phyloP scores from a whole-genome alignment of 306 rosid species.

The Begonia peltatifolia region DNA sequence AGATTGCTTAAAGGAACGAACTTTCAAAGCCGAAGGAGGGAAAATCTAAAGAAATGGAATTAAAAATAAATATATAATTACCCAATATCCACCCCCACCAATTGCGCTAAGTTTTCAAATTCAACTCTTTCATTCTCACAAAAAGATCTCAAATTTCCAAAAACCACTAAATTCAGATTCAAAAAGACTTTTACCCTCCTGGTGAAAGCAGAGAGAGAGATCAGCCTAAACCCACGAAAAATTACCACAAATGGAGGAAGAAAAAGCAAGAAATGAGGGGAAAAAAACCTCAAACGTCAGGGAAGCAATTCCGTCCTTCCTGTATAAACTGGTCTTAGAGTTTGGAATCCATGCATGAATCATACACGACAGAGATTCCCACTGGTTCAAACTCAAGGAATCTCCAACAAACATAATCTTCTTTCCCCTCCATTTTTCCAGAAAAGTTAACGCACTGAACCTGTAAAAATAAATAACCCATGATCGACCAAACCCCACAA shows the following conservation, averaged over 20 bases:
- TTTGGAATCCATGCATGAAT: conserved; percentile 71
- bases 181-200: no score
- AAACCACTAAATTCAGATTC: no score
- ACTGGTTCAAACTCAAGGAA: conserved; percentile 78
- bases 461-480: conserved; percentile 14
- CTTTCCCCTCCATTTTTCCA: conserved; percentile 70
- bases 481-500: not conserved
- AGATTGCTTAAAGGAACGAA: no score
- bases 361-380: conserved; percentile 79
- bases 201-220: conserved; percentile 6
- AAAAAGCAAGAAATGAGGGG: not conserved
- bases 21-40: no score
- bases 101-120: no score
- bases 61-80: no score
- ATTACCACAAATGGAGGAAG: no score
- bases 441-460: conserved; percentile 57
- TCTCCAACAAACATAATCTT: conserved; percentile 96
- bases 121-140: no score
- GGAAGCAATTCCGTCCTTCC: conserved; percentile 30
- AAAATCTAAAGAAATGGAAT: no score
- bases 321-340: conserved; percentile 29
- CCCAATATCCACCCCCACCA: no score
- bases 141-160: no score
- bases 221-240: not conserved
- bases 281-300: conserved; percentile 56